phyloP scores from a whole-genome alignment of 2,329 filamentous ascomycete genomes.

The Colletotrichum tofieldiae region DNA sequence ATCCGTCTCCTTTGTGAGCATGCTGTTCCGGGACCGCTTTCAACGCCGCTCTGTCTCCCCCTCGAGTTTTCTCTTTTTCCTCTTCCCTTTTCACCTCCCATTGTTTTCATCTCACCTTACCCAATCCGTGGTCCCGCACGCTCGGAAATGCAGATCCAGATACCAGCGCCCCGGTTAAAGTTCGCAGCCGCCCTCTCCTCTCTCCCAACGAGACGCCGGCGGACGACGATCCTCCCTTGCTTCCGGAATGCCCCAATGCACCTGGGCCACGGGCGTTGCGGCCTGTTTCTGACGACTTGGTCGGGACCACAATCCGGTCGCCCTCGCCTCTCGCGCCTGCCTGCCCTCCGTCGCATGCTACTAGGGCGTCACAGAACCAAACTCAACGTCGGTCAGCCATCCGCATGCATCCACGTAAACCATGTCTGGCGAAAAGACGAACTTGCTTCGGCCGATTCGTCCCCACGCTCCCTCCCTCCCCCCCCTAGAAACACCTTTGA shows the following conservation, averaged over 20 bases:
- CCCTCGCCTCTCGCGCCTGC: background rate
- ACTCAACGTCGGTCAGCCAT: conserved; percentile 1
- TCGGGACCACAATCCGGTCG: background rate
- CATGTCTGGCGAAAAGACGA: conserved; percentile 27
- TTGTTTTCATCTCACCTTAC: conserved; percentile 21
- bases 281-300: background rate
- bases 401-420: conserved; percentile 20
- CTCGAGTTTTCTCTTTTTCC: background rate
- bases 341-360: background rate
- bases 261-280: conserved; percentile 1
- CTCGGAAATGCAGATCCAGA: conserved; percentile 16
- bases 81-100: too few species aligned
- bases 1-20: conserved; percentile 5
- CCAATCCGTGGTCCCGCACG: conserved; percentile 3
- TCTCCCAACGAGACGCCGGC: background rate
- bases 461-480: background rate
- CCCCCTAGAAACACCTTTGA: conserved; percentile 23
- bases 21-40: conserved; percentile 4
- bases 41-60: background rate
- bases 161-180: conserved; percentile 12
- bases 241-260: background rate
- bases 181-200: background rate
- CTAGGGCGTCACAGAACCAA: conserved; percentile 23
- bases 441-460: conserved; percentile 19
- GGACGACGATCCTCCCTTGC: background rate